These are phyloP conservation scores for Termitomyces sp. DNA, from an alignment of 768 basidiomycete genomes.

Conservation along the genomic window DNA sequence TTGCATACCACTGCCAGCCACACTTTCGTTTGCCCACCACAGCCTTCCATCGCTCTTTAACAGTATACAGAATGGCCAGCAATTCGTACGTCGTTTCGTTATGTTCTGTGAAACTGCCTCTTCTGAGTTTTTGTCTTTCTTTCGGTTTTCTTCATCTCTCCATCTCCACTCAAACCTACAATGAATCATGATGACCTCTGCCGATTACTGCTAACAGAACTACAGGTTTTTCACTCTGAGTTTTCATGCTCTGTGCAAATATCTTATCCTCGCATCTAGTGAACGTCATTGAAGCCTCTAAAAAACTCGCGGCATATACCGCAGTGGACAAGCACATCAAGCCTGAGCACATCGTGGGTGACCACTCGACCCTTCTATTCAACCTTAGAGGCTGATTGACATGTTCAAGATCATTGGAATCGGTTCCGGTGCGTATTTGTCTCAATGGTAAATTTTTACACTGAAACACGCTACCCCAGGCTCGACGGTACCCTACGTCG, in stretches of 20 bases:
- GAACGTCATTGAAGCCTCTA: slow-evolving; percentile 70
- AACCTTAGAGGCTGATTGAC: background rate
- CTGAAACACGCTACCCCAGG: slow-evolving; percentile 33
- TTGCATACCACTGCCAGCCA: background rate
- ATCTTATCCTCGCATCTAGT: slow-evolving; percentile 11
- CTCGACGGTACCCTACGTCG: slow-evolving; percentile 94
- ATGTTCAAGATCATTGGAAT: slow-evolving; percentile 71
- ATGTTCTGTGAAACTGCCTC: background rate
- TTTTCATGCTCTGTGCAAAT: background rate
- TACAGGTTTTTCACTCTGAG: background rate
- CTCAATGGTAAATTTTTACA: background rate
- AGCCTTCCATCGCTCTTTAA: background rate
- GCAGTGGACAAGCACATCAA: slow-evolving; percentile 90
- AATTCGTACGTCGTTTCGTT: background rate
- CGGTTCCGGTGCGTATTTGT: slow-evolving; percentile 60
- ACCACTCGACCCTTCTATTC: background rate
- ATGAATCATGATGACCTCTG: background rate
- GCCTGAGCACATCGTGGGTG: slow-evolving; percentile 71
- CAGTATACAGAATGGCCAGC: background rate
- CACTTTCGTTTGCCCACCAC: background rate
- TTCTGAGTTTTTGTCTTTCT: background rate
- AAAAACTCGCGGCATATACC: slow-evolving; percentile 87
- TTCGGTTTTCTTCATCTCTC: background rate
- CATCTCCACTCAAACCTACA: background rate
- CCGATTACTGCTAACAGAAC: background rate